Base-by-base conservation (phyloP, 148 eudicot species). In the Agrostemma githago region DNA sequence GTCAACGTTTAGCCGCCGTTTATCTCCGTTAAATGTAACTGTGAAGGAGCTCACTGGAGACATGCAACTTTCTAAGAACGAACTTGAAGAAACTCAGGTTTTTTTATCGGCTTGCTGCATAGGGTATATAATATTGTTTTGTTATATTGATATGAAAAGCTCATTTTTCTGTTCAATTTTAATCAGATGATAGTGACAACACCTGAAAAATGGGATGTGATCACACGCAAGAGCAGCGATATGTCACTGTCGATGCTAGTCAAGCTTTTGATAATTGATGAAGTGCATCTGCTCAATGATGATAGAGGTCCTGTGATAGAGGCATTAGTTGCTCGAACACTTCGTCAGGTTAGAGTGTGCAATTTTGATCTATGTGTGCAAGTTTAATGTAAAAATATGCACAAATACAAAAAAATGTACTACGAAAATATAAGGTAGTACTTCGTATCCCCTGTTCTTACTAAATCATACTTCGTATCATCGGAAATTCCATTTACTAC, bases 21-120 rank as follows among this genome's bases (percentile, higher is more conserved):
- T 95, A 77, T 81, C 93, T 78, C 96, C 98, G 58, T 78, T 95
- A 66, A 95, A 95, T 79, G 76, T 95, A 83, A 80, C 48, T 17
- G 98, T 95, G 83, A 95, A 85, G 85, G 98, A 95, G 85, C 98
- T 95, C 80, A 95, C 98, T 69, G 98, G 98, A 73, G 98, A 95
- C 81, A 95, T 95, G 98, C 98, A 95, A 79, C 97, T 95, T 61
- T 86, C 98, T 5, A 95, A 70, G 84, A 86, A 76, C 81, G 97
- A 95, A 84, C 98, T 95, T 66, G 96, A 88, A 81, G 93, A 83
- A 83, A 95, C 98, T 71, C 98, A 94, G 96, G 98, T 90, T 80
- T 81, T 82, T 19, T 62, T 42, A 48, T 62, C 54, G 34, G 38
- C 10, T 76, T 40, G 72, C 40, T 66, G 76, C 76, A 66, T 10